phyloP scores from a whole-genome alignment of 371 early-diverging fungal species.

The Synchytrium microbalum region DNA sequence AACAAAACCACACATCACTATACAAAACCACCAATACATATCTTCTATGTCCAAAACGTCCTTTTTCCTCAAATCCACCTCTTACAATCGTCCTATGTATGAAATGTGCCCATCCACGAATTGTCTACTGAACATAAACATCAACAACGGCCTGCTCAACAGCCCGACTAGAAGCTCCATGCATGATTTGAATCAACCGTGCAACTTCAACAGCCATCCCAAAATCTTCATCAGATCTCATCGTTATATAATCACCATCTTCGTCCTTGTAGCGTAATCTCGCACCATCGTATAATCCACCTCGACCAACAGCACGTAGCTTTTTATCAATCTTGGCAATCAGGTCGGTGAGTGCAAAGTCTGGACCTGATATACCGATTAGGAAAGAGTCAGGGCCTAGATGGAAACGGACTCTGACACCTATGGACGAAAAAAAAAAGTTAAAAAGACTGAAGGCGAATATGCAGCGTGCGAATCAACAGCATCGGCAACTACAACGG shows the following conservation, averaged over 20 bases:
- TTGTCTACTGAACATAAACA: no score
- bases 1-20: no score
- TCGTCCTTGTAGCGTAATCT: constrained; percentile 85
- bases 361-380: constrained; percentile 61
- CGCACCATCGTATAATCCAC: constrained; percentile 41
- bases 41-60: no score
- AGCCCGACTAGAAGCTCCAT: no score
- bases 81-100: no score
- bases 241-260: constrained; percentile 79
- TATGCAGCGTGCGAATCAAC: constrained; percentile 3
- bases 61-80: no score
- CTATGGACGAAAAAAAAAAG: constrained; percentile 6
- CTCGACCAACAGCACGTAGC: constrained; percentile 51
- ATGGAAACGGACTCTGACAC: constrained; percentile 78
- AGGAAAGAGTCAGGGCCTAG: constrained; percentile 78
- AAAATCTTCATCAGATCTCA: constrained; percentile 86
- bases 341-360: constrained; percentile 66
- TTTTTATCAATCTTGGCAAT: constrained; percentile 77
- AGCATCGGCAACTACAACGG: no score
- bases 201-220: constrained; percentile 77
- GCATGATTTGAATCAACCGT: no score
- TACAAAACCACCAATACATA: no score
- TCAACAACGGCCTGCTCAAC: no score
- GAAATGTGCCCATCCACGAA: no score
- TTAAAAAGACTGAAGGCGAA: constrained; percentile 7